Evolutionary conservation across 441 rosid species (phyloP), one percentile per base, ranked within the genome.

Genomic region (Capsella rubella): DNA sequence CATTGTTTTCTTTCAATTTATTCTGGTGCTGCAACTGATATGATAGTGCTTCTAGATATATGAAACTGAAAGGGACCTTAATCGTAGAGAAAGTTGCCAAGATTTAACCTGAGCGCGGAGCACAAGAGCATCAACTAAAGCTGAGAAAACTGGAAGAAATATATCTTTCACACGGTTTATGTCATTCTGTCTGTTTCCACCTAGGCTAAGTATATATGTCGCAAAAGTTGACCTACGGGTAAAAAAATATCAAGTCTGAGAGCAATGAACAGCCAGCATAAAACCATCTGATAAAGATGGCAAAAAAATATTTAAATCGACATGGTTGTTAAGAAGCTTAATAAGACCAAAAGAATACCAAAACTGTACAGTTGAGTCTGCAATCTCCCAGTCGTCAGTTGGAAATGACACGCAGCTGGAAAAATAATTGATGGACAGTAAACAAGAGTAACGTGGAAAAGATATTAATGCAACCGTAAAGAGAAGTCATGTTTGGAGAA

Each of bases 331-430:
- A 29, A 29, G 39, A 54, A 49, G 59, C 52, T 40, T 64, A 21
- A 40, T 51, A 66, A 65, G 69, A 61, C 14, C 59, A 27, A 74
- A 27, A 54, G 52, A 32, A 14, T 92, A 95, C 99, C 99, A 95
- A 80, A 95, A 92, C 73, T 90, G 99, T 86, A 95, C 85, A 75
- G 99, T 95, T 67, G 99, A 95, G 84, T 92, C 99, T 14, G 99
- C 96, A 82, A 90, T 95, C 82, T 90, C 96, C 97, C 99, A 95
- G 72, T 90, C 95, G 73, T 92, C 99, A 83, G 90, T 85, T 79
- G 99, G 96, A 87, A 87, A 95, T 76, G 94, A 82, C 76, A 92
- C 90, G 79, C 99, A 95, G 63, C 99, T 95, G 88, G 71, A 71
- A 79, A 51, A 51, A 79, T 50, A 54, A 66, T 25, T 72, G 62